These are phyloP conservation scores for Nothopassalora personata DNA, from an alignment of 2,329 filamentous ascomycete genomes.

Conservation along the genomic window DNA sequence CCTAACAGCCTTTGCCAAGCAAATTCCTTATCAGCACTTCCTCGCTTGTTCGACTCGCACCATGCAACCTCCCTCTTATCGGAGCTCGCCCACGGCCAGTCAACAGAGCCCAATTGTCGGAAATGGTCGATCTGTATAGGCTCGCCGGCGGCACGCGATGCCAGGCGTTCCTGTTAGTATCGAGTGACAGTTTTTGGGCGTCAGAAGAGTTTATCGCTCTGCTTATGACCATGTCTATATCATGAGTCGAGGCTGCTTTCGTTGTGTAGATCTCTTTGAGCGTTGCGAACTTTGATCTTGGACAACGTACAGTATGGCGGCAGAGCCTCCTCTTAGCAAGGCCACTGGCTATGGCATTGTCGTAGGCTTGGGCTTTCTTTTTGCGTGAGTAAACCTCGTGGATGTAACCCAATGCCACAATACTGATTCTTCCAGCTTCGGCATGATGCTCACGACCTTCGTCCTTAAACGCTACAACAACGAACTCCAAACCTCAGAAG, in stretches of 20 bases:
- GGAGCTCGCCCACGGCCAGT: not conserved
- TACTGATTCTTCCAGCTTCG: constrained; percentile 39
- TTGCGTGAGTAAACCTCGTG: constrained; percentile 47
- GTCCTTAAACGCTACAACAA: constrained; percentile 64
- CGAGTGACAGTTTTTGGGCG: not conserved
- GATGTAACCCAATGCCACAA: not conserved
- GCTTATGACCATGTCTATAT: not conserved
- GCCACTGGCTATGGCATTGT: constrained; percentile 74
- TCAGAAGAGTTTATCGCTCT: not conserved
- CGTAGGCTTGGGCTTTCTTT: constrained; percentile 66
- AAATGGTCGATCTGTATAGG: not conserved
- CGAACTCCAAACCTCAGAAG: constrained; percentile 84
- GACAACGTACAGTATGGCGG: constrained; percentile 13
- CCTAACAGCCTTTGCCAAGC: not conserved
- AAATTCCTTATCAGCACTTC: not conserved
- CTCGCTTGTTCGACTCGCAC: not conserved
- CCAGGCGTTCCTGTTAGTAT: not conserved
- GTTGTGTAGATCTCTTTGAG: not conserved
- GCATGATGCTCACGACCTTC: constrained; percentile 70
- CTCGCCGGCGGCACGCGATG: not conserved
- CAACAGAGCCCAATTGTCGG: not conserved
- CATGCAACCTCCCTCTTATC: not conserved
- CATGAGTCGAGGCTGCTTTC: not conserved
- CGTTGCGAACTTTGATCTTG: not conserved
- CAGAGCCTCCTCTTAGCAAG: constrained; percentile 43